Conservation (phyloP, 805 yeast genomes). For the Lachancea lanzarotensis region DNA sequence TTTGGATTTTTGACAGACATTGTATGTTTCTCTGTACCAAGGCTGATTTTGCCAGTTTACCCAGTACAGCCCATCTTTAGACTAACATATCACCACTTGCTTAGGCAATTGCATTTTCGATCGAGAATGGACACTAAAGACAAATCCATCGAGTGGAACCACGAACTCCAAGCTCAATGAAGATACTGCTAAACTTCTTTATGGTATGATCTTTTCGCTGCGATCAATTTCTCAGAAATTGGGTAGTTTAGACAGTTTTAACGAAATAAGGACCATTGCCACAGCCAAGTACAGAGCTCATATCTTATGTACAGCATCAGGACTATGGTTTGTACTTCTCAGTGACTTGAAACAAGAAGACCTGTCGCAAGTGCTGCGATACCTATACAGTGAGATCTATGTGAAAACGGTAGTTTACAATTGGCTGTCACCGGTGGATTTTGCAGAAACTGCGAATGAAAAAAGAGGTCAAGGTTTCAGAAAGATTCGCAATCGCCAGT, state of each 20-base stretch:
- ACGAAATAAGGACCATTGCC: constrained; percentile 37
- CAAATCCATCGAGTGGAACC: constrained; percentile 32
- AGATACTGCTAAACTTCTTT: constrained; percentile 72
- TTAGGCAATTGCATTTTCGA: constrained; percentile 68
- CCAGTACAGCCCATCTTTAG: too few species aligned
- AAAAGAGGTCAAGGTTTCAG: constrained; percentile 30
- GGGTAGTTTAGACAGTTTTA: constrained; percentile 30
- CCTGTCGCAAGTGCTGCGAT: constrained; percentile 24
- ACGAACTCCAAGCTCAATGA: constrained; percentile 52
- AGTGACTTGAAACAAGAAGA: constrained; percentile 47
- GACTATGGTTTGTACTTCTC: constrained; percentile 65
- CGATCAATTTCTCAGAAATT: constrained; percentile 64
- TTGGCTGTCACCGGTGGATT: constrained; percentile 28
- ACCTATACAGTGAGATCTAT: constrained; percentile 29
- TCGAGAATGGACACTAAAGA: constrained; percentile 55
- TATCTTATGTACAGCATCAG: constrained; percentile 71
- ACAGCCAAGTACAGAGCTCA: constrained; percentile 78
- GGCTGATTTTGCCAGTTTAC: neutral
- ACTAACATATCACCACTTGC: too few species aligned
- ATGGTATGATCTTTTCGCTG: constrained; percentile 78
- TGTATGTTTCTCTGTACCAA: constrained; percentile 37
- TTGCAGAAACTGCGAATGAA: constrained; percentile 26
- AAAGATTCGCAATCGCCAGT: constrained; percentile 27
- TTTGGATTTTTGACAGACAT: constrained; percentile 89
- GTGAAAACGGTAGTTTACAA: constrained; percentile 28